phyloP scores from a whole-genome alignment of 257 asterid species.

The Linderniella brevidens region DNA sequence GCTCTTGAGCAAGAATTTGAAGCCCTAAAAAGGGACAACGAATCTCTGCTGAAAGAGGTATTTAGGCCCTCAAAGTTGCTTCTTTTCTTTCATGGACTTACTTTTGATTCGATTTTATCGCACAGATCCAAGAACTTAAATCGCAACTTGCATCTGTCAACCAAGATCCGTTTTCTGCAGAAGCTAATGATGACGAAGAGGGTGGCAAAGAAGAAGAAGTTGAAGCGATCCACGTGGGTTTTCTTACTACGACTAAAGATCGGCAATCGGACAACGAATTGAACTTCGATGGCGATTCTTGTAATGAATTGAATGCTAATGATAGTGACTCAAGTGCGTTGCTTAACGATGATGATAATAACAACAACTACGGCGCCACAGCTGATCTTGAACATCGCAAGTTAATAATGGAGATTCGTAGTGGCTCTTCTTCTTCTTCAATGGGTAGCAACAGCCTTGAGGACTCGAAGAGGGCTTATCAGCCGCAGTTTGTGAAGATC shows the following conservation, averaged over 20 bases:
- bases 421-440: slow-evolving; percentile 4
- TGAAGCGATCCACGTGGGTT: too few relatives aligned
- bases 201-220: too few relatives aligned
- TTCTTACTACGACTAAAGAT: neutral
- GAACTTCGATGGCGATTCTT: neutral
- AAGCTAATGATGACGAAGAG: too few relatives aligned
- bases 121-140: too few relatives aligned
- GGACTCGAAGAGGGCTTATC: slow-evolving; percentile 17
- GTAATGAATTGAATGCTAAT: neutral
- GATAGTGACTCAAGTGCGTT: slow-evolving; percentile 81
- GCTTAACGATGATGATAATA: slow-evolving; percentile 42
- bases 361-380: too few relatives aligned
- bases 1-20: slow-evolving; percentile 46
- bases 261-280: neutral
- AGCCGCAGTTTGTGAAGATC: slow-evolving; percentile 55
- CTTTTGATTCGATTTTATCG: neutral
- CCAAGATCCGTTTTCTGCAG: too few relatives aligned
- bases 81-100: neutral
- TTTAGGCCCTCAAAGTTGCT: neutral
- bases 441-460: slow-evolving; percentile 8
- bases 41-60: slow-evolving; percentile 55
- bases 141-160: too few relatives aligned
- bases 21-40: slow-evolving; percentile 40
- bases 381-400: slow-evolving; percentile 15
- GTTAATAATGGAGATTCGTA: slow-evolving; percentile 14